These are phyloP conservation scores for Andrographis paniculata DNA, from an alignment of 305 asterid genomes.

Conservation along the genomic window DNA sequence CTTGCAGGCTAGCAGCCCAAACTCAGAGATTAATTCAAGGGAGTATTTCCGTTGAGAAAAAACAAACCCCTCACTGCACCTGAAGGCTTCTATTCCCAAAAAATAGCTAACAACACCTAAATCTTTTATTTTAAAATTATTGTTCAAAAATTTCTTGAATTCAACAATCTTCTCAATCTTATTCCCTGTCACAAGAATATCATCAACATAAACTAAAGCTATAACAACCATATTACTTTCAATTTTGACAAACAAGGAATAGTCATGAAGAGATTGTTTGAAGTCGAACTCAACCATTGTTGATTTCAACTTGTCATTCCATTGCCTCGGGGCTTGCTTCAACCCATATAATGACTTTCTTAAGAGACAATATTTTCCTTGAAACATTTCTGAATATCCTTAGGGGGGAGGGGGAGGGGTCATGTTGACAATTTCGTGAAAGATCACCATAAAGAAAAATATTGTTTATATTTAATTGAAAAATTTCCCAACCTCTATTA, in stretches of 20 bases:
- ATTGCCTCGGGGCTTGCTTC: slow-evolving; percentile 1
- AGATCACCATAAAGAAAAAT: background rate
- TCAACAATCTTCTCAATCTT: background rate
- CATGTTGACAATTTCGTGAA: background rate
- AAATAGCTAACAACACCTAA: background rate
- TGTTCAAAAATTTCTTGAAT: background rate
- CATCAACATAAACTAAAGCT: background rate
- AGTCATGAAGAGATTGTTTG: background rate
- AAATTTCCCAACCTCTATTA: background rate
- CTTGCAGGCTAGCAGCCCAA: background rate
- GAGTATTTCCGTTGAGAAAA: background rate
- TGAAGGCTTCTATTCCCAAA: background rate
- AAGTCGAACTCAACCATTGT: background rate
- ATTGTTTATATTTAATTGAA: background rate
- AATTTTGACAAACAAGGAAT: background rate
- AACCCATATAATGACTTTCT: background rate
- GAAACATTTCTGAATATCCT: background rate
- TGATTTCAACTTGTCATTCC: background rate
- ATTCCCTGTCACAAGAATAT: background rate
- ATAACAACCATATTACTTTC: background rate
- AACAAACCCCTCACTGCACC: background rate
- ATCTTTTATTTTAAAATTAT: background rate
- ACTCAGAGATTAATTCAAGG: background rate
- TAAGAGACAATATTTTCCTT: background rate
- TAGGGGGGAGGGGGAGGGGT: background rate